Percentiles rank a stretch among this genome's conserved stretches.
phyloP scores from a whole-genome alignment of 352 stramenopile genomes.

The Blastocystis sp. region DNA sequence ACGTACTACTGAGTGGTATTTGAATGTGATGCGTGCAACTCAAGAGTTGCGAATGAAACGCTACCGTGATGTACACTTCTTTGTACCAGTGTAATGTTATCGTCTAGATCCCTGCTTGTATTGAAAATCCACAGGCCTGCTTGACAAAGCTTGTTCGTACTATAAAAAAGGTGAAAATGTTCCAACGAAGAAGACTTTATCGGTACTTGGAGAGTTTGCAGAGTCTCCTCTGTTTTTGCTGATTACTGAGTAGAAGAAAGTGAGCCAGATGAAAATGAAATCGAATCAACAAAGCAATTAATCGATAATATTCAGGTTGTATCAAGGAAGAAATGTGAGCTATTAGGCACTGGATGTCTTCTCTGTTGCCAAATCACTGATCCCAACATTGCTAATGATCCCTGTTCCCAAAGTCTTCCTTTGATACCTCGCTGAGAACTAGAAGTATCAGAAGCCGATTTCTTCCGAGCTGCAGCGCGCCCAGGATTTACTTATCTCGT shows the following conservation, averaged over 20 bases:
- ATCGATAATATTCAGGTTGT: constrained; percentile 10
- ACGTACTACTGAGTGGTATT: constrained; percentile 12
- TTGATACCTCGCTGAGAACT: neutral
- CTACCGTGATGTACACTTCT: neutral
- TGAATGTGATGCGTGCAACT: neutral
- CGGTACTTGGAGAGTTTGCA: neutral
- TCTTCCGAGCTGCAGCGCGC: neutral
- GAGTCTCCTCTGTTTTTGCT: neutral
- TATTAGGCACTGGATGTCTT: neutral
- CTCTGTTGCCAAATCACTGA: neutral
- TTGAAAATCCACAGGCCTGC: constrained; percentile 12
- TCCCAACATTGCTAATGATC: constrained; percentile 38
- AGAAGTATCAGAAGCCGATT: constrained; percentile 60
- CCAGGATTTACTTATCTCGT: constrained; percentile 12
- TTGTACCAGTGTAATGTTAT: neutral
- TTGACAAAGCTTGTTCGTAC: neutral
- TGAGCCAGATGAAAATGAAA: neutral
- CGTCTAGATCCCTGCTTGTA: neutral
- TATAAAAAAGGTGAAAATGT: constrained; percentile 12
- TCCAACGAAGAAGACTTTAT: neutral
- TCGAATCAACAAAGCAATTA: neutral
- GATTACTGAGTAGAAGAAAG: neutral
- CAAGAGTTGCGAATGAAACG: neutral
- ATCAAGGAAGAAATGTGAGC: neutral
- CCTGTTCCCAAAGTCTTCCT: neutral